Conservation (phyloP, 225 moss, liverwort and hornwort genomes). For the Pseudoscleropodium purum region DNA sequence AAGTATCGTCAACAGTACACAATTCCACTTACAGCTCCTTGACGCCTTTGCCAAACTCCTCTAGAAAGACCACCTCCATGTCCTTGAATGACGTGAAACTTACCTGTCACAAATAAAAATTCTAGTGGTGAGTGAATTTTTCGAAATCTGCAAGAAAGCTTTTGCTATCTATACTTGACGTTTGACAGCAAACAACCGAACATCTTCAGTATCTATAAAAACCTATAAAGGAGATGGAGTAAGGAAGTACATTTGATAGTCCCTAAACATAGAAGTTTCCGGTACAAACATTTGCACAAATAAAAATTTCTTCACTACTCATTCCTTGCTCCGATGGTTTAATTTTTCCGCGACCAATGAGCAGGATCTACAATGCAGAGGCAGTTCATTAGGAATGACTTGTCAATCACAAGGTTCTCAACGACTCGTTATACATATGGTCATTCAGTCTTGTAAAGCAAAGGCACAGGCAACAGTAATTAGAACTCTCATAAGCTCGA, state of each 20-base stretch:
- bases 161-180: neutral
- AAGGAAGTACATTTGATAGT: neutral
- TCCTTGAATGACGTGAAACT: constrained; percentile 61
- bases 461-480: neutral
- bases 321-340: neutral
- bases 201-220: neutral
- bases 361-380: neutral
- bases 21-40: constrained; percentile 59
- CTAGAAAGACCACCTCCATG: constrained; percentile 63
- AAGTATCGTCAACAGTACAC: neutral
- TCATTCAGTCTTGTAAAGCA: neutral
- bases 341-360: neutral
- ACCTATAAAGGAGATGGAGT: neutral
- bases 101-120: constrained; percentile 39
- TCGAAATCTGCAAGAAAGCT: neutral
- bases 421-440: neutral
- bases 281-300: neutral
- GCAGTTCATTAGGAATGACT: neutral
- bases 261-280: neutral
- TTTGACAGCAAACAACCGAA: neutral
- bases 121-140: neutral
- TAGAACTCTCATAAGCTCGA: neutral
- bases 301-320: neutral
- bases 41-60: constrained; percentile 68
- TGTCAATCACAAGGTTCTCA: neutral